Base-by-base conservation (phyloP, 192 early-diverging fungal genomes). In the Spizellomyces sp. region DNA sequence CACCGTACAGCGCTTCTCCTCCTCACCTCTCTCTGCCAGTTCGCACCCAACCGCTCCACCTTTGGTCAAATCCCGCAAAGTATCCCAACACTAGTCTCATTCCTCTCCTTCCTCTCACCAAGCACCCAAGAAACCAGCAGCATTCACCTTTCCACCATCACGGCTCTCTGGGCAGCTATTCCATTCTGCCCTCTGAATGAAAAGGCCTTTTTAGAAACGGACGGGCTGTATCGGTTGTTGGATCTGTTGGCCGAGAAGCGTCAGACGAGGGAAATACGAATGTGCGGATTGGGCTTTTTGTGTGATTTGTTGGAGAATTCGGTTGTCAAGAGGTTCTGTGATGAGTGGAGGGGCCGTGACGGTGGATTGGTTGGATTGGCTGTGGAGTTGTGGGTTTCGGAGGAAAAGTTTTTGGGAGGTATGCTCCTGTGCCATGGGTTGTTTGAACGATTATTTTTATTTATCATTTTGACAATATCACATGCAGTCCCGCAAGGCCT, bases 361-460 rank as follows among this genome's bases (percentile, higher is more conserved):
- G 77, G 45, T 60, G 78, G 45, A 56, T 82, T 62, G 73, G 64
- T 45, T 15, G 70, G 46, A 9, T 81, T 15, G 58, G 48, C 81
- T 36, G 74, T 84, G 27, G 66, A 9, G 7, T 50, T 84, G 12
- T 84, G 83, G 83, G 79, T 64, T 52, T 42, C 41, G 17, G 83
- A 83, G 60, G 79, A 84, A 62, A 46, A 22, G 1, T 41, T 71
- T 14, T 22, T 84, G 14, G 79, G 74, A 67, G 78, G 80, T 82
- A 27, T 17, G 54, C 61, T 50, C 15, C 5, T 61, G 17, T 61
- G 59, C 2, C 41, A 22, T 61, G 14, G 1, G 59, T 17, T 17
- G 4, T 61, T 15, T 61, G 2, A 36, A 36, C 27, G 27, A 36
- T 2, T 36, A 36, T 36, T 36, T 36, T 36, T 36, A 36, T 36